Percentiles rank a stretch among this genome's conserved stretches.
phyloP scores from a whole-genome alignment of 768 basidiomycete genomes.

The Bullera alba region DNA sequence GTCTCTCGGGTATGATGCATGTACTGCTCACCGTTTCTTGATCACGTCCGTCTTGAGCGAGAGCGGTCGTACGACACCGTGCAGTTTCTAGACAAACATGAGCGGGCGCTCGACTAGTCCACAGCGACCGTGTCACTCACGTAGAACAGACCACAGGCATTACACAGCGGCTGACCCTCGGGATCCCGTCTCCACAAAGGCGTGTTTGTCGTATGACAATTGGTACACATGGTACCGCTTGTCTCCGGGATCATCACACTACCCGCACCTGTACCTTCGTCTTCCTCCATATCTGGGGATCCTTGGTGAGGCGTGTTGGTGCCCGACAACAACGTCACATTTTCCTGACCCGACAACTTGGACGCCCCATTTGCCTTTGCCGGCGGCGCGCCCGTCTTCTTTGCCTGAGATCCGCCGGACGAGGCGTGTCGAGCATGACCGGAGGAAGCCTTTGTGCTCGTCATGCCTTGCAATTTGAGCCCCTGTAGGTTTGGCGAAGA shows the following conservation, averaged over 20 bases:
- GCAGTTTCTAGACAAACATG: constrained; percentile 63
- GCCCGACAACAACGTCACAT: constrained; percentile 1
- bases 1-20: not conserved
- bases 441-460: constrained; percentile 5
- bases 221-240: constrained; percentile 68
- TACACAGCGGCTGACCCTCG: constrained; percentile 50
- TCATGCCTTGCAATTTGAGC: constrained; percentile 15
- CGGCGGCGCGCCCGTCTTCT: constrained; percentile 10
- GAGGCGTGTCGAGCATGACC: constrained; percentile 17
- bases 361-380: not conserved
- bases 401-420: not conserved
- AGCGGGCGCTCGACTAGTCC: not conserved
- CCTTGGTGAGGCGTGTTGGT: constrained; percentile 5
- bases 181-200: constrained; percentile 51
- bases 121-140: constrained; percentile 52
- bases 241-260: constrained; percentile 16
- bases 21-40: constrained; percentile 59
- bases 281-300: constrained; percentile 19
- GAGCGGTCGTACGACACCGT: constrained; percentile 86
- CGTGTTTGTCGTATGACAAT: constrained; percentile 92
- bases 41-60: constrained; percentile 96
- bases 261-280: constrained; percentile 59
- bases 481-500: constrained; percentile 39
- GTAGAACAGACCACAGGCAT: constrained; percentile 87
- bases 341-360: not conserved